Conservation (phyloP, 768 basidiomycete species). For the Lentinula guzmanii region DNA sequence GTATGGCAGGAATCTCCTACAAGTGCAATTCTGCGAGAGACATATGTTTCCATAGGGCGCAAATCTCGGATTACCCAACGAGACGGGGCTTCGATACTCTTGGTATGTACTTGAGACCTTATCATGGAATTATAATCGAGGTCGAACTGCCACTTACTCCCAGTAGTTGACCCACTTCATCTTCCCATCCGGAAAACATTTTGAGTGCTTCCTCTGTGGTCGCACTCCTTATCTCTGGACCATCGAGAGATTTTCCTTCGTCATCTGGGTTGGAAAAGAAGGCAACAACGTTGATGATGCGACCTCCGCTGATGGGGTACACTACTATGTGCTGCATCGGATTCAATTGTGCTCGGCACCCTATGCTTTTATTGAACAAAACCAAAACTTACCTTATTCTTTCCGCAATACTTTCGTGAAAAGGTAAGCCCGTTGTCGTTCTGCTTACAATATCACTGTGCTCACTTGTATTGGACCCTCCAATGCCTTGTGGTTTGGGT, state of each 20-base stretch:
- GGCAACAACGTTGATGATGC: conserved; percentile 43
- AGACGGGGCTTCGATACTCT: conserved; percentile 15
- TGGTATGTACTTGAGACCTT: not conserved
- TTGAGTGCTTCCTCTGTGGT: conserved; percentile 30
- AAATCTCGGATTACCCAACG: conserved; percentile 28
- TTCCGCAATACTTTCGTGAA: conserved; percentile 17
- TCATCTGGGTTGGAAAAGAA: conserved; percentile 27
- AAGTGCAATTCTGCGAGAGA: conserved; percentile 23
- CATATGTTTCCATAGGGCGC: conserved; percentile 22
- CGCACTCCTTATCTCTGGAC: conserved; percentile 24
- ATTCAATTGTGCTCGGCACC: not conserved
- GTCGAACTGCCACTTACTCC: conserved; percentile 22
- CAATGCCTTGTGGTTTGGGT: conserved; percentile 24
- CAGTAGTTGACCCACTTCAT: conserved; percentile 37
- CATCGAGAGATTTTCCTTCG: conserved; percentile 25
- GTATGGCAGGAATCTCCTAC: conserved; percentile 29
- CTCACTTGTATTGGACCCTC: conserved; percentile 19
- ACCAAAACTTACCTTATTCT: conserved; percentile 4
- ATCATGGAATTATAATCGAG: not conserved
- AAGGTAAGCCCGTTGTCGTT: not conserved
- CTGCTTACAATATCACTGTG: not conserved
- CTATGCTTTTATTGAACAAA: not conserved
- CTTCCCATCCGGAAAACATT: conserved; percentile 37
- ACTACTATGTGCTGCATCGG: conserved; percentile 36
- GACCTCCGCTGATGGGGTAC: conserved; percentile 46